Percentiles rank a stretch among this genome's conserved stretches.
Evolutionary conservation across 257 asterid species (phyloP).

Genomic region (Gentiana dahurica): DNA sequence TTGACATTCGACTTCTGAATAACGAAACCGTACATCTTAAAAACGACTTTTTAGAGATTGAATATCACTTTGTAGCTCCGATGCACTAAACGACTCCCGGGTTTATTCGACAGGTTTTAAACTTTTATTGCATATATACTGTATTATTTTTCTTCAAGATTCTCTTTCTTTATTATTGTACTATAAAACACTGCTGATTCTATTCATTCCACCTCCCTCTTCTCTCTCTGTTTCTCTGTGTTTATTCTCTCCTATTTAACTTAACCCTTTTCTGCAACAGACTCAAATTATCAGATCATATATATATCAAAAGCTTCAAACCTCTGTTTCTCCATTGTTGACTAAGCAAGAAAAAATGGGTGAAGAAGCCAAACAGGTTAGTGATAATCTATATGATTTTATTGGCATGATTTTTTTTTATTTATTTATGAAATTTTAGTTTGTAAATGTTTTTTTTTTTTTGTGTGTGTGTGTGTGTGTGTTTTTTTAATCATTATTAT

Average conservation of each 20-base stretch:
- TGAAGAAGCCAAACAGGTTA: conserved; percentile 57
- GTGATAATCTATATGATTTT: background rate
- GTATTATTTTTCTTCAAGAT: too few species aligned
- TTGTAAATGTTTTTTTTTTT: too few species aligned
- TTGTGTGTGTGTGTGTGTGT: too few species aligned
- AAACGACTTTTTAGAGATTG: too few species aligned
- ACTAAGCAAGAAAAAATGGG: conserved; percentile 31
- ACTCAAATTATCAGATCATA: background rate
- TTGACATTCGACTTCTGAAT: too few species aligned
- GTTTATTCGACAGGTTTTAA: too few species aligned
- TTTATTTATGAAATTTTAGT: too few species aligned
- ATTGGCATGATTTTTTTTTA: background rate
- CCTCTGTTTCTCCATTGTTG: too few species aligned
- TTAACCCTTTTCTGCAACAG: background rate
- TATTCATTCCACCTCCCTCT: conserved; percentile 9
- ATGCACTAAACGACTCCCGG: too few species aligned
- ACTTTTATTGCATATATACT: too few species aligned
- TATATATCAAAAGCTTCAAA: background rate
- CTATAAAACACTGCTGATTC: conserved; percentile 23
- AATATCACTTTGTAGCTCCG: too few species aligned
- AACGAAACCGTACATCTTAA: too few species aligned
- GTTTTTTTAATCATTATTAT: background rate
- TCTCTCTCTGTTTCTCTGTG: background rate
- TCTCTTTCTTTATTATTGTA: conserved; percentile 11
- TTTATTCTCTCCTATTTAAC: background rate